A percentile compares a stretch with the other conserved stretches of the same genome.
These are phyloP conservation scores for Dactylellina leptospora DNA, from an alignment of 2,329 filamentous ascomycete species.

Conservation along the genomic window DNA sequence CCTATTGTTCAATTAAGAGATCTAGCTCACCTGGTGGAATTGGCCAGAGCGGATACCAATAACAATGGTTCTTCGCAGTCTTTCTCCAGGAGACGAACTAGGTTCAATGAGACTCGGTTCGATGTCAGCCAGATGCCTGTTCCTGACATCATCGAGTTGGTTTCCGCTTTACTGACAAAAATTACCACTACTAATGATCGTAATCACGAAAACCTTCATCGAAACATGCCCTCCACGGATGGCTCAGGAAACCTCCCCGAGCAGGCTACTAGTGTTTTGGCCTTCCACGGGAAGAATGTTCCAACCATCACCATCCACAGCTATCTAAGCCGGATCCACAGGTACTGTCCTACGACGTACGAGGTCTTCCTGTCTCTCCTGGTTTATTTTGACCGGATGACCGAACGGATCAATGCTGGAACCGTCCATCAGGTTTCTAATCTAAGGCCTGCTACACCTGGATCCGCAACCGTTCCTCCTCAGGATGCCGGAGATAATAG, in stretches of 20 bases:
- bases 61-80: constrained; percentile 54
- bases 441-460: constrained; percentile 36
- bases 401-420: constrained; percentile 81
- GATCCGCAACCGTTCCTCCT: constrained; percentile 45
- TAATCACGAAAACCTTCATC: constrained; percentile 89
- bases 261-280: constrained; percentile 78
- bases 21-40: constrained; percentile 86
- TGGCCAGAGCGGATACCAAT: constrained; percentile 75
- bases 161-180: constrained; percentile 92
- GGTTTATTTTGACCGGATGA: constrained; percentile 99
- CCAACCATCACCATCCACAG: constrained; percentile 96
- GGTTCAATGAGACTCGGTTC: constrained; percentile 69
- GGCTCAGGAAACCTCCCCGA: constrained; percentile 69
- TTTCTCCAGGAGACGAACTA: constrained; percentile 48
- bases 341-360: constrained; percentile 98
- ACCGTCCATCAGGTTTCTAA: constrained; percentile 44
- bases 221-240: constrained; percentile 72
- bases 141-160: constrained; percentile 97
- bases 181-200: constrained; percentile 96
- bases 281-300: constrained; percentile 97
- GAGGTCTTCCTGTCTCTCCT: constrained; percentile 95
- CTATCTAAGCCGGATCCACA: constrained; percentile 94
- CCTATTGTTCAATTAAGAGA: constrained; percentile 81
- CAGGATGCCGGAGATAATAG: constrained; percentile 34
- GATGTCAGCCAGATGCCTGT: constrained; percentile 99